Percentiles rank a stretch among this genome's conserved stretches.
Evolutionary conservation across 306 rosid genomes (phyloP).

Genomic region (Acacia acuminata): DNA sequence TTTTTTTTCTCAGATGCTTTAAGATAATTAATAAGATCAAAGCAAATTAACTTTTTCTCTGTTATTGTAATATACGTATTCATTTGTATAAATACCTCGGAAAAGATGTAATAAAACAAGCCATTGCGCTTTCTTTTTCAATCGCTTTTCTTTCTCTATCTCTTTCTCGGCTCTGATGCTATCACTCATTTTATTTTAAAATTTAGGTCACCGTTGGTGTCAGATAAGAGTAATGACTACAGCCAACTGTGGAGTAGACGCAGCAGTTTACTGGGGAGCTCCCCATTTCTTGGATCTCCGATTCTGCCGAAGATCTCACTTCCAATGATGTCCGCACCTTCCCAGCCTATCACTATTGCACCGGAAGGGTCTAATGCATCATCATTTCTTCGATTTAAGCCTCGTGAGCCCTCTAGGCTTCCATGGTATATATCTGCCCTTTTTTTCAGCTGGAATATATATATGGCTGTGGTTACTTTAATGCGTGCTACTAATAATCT

Average conservation of each 20-base stretch:
- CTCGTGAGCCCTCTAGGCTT: neutral
- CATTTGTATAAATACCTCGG: neutral
- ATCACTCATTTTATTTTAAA: neutral
- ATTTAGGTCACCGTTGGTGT: slow-evolving; percentile 21
- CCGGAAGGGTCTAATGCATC: neutral
- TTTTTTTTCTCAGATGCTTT: neutral
- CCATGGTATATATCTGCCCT: slow-evolving; percentile 9
- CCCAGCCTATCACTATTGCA: neutral
- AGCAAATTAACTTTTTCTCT: neutral
- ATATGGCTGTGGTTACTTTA: neutral
- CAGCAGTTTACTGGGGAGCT: neutral
- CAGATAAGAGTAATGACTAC: neutral
- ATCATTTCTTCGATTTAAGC: neutral
- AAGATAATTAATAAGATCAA: neutral
- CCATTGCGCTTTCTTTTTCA: neutral
- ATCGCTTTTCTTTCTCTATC: neutral
- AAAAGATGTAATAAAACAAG: neutral
- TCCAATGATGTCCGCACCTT: neutral
- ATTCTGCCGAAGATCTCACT: neutral
- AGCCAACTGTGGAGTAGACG: neutral
- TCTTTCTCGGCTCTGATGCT: neutral
- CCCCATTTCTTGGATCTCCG: neutral
- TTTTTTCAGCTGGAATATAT: neutral
- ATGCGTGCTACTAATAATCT: neutral
- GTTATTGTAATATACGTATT: neutral